Conservation (phyloP, 768 basidiomycete genomes). For the Tylopilus subfusipes region DNA sequence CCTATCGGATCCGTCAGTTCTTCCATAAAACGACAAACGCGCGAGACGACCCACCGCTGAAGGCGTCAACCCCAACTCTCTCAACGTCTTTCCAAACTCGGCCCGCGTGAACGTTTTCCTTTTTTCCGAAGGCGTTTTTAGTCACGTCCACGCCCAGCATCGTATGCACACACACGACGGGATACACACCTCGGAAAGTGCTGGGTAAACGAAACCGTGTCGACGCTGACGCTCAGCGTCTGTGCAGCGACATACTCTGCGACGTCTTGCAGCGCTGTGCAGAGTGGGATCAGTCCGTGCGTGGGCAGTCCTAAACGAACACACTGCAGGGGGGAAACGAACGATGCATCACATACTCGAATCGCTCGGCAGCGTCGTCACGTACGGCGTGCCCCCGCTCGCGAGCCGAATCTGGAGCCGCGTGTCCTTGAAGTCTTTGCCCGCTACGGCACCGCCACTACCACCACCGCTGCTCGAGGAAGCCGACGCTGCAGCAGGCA, state of each 20-base stretch:
- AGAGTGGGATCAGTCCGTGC: neutral
- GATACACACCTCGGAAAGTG: constrained; percentile 79
- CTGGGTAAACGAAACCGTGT: constrained; percentile 72
- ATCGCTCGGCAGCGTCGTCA: constrained; percentile 76
- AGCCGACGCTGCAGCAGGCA: constrained; percentile 32
- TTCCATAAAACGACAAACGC: neutral
- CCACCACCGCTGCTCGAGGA: constrained; percentile 33
- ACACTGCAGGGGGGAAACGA: no score
- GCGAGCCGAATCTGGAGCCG: constrained; percentile 87
- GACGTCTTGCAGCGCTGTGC: constrained; percentile 72
- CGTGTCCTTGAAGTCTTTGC: constrained; percentile 83
- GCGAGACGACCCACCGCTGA: constrained; percentile 52
- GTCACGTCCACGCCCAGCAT: neutral
- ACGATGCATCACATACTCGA: constrained; percentile 48
- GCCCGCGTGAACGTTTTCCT: constrained; percentile 64
- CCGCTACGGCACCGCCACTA: constrained; percentile 34
- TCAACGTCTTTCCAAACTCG: constrained; percentile 78
- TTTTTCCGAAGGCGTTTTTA: neutral
- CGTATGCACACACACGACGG: neutral
- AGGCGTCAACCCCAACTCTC: constrained; percentile 84
- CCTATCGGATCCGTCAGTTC: constrained; percentile 33
- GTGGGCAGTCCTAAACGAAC: no score
- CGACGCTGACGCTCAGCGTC: constrained; percentile 62
- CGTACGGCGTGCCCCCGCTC: constrained; percentile 72
- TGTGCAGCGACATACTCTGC: constrained; percentile 86